phyloP scores from a whole-genome alignment of 1,284 basidiomycete species.

The Malassezia sympodialis region DNA sequence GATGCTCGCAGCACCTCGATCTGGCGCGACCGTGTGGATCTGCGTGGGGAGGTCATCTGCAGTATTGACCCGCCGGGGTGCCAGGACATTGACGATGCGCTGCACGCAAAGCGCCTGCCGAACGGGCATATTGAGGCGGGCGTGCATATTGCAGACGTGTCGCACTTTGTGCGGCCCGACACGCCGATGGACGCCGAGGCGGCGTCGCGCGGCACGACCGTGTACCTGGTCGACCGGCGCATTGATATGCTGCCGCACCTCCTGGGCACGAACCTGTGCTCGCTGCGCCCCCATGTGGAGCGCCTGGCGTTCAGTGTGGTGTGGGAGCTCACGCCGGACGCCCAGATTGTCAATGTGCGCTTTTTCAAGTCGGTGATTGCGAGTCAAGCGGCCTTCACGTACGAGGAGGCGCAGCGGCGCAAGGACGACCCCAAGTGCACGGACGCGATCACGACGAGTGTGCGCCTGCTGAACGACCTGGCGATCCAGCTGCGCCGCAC shows the following conservation, averaged over 20 bases:
- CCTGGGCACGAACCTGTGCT: slow-evolving; percentile 92
- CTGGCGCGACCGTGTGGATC: slow-evolving; percentile 80
- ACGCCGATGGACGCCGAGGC: slow-evolving; percentile 97
- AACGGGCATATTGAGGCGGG: slow-evolving; percentile 96
- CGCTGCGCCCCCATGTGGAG: slow-evolving; percentile 83
- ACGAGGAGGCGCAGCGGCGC: slow-evolving; percentile 85
- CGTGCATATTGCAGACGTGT: slow-evolving; percentile 97
- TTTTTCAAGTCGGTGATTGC: slow-evolving; percentile 95
- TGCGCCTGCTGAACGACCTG: slow-evolving; percentile 78
- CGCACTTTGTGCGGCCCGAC: slow-evolving; percentile 85
- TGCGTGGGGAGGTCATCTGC: slow-evolving; percentile 77
- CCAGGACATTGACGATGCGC: slow-evolving; percentile 96
- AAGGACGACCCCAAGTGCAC: slow-evolving; percentile 73
- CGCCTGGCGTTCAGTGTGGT: slow-evolving; percentile 88
- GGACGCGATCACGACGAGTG: slow-evolving; percentile 76
- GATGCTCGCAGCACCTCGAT: slow-evolving; percentile 48
- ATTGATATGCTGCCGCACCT: slow-evolving; percentile 96
- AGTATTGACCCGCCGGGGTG: slow-evolving; percentile 96
- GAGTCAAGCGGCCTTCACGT: slow-evolving; percentile 92
- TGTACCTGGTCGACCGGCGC: slow-evolving; percentile 95
- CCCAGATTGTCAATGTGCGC: slow-evolving; percentile 77
- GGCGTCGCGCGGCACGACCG: slow-evolving; percentile 86
- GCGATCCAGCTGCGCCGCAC: slow-evolving; percentile 75
- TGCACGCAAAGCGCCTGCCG: slow-evolving; percentile 79
- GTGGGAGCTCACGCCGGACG: slow-evolving; percentile 63